Conservation (phyloP, 116 monocot genomes). For the Phalaenopsis hybrid region DNA sequence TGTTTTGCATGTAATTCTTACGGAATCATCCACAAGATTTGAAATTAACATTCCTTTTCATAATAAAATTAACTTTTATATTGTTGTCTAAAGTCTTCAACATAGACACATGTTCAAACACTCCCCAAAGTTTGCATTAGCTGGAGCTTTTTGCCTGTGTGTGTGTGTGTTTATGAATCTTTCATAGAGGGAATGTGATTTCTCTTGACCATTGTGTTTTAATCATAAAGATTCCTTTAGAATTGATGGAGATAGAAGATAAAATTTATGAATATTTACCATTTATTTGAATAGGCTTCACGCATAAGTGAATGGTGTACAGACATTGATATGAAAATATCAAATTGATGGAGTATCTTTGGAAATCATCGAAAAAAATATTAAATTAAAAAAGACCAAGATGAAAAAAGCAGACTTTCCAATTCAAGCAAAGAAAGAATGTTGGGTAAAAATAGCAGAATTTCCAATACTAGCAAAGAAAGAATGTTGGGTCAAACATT, state of each 20-base stretch:
- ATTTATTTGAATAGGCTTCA: neutral
- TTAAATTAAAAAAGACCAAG: neutral
- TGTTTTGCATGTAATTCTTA: conserved; percentile 1
- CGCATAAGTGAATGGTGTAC: neutral
- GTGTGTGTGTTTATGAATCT: no score
- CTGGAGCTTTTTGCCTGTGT: neutral
- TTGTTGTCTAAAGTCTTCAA: neutral
- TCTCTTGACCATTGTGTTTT: neutral
- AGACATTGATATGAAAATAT: neutral
- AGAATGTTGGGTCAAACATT: neutral
- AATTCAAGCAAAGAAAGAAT: neutral
- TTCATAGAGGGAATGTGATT: no score
- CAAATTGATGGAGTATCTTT: neutral
- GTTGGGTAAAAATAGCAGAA: neutral
- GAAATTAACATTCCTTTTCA: neutral
- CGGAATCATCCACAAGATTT: neutral
- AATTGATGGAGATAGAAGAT: neutral
- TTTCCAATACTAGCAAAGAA: neutral
- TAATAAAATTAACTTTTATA: neutral
- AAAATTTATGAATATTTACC: neutral
- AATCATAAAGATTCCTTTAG: neutral
- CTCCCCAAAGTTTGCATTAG: neutral
- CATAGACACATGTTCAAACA: neutral
- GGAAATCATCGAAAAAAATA: neutral
- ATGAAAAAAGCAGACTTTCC: no score